Evolutionary conservation across 1,284 basidiomycete genomes (phyloP).

Genomic region (Filobasidium uniguttulatum): DNA sequence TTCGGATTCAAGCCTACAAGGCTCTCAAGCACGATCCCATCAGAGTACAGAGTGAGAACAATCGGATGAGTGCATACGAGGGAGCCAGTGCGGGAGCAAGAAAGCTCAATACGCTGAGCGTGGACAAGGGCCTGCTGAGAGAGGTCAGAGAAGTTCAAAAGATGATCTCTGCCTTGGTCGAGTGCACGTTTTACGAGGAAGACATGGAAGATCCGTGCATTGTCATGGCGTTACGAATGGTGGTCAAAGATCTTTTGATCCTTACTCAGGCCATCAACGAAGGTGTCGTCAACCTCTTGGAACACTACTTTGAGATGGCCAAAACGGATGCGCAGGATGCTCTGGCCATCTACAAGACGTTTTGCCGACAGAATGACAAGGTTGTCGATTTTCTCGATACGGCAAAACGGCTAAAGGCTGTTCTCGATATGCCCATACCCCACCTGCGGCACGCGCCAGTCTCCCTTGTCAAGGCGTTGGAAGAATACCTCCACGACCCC

Average conservation of each 20-base stretch:
- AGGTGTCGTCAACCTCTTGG: slow-evolving; percentile 88
- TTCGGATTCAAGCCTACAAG: slow-evolving; percentile 73
- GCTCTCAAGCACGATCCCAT: slow-evolving; percentile 90
- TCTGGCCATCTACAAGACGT: slow-evolving; percentile 78
- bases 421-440: slow-evolving; percentile 85
- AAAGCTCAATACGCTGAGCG: slow-evolving; percentile 77
- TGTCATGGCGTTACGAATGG: slow-evolving; percentile 76
- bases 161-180: slow-evolving; percentile 72
- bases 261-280: slow-evolving; percentile 96
- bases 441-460: slow-evolving; percentile 91
- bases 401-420: slow-evolving; percentile 79
- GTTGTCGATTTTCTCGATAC: slow-evolving; percentile 91
- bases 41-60: slow-evolving; percentile 73
- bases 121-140: slow-evolving; percentile 85
- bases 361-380: slow-evolving; percentile 84
- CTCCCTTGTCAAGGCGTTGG: slow-evolving; percentile 76
- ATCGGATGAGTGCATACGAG: slow-evolving; percentile 45
- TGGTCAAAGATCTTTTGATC: slow-evolving; percentile 92
- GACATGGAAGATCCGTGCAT: slow-evolving; percentile 84
- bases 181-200: slow-evolving; percentile 89
- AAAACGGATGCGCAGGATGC: slow-evolving; percentile 76
- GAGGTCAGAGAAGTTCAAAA: slow-evolving; percentile 85
- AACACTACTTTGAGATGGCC: slow-evolving; percentile 99
- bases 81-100: slow-evolving; percentile 37
- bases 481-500: slow-evolving; percentile 90